Percentiles rank a stretch among this genome's conserved stretches.
Evolutionary conservation across 2,329 filamentous ascomycete genomes (phyloP).

Genomic region (Diaporthe caulivora): DNA sequence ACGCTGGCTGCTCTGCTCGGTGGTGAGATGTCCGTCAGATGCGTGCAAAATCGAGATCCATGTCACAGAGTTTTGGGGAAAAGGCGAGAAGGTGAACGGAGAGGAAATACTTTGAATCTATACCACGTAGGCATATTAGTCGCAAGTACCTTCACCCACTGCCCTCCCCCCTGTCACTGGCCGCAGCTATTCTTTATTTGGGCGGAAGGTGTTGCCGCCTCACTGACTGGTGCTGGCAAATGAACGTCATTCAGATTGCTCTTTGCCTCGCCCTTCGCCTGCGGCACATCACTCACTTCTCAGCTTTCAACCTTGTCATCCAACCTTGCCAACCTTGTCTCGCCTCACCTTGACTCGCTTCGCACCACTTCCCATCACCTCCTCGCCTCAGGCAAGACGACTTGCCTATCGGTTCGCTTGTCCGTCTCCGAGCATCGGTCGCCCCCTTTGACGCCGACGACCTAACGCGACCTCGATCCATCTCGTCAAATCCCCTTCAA

Average conservation of each 20-base stretch:
- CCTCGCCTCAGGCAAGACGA: neutral
- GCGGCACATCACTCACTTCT: neutral
- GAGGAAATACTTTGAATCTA: neutral
- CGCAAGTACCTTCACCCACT: neutral
- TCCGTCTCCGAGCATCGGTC: neutral
- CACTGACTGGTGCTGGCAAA: slow-evolving; percentile 28
- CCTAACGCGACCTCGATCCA: neutral
- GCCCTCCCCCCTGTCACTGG: neutral
- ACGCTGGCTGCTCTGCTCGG: neutral
- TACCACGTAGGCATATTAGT: neutral
- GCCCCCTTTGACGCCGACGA: neutral
- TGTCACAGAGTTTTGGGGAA: slow-evolving; percentile 12
- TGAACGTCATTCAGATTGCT: slow-evolving; percentile 30
- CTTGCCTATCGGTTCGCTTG: neutral
- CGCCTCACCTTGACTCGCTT: neutral
- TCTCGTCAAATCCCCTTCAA: slow-evolving; percentile 4
- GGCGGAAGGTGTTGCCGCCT: slow-evolving; percentile 28
- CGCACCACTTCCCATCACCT: too few relatives aligned
- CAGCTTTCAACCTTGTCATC: slow-evolving; percentile 25
- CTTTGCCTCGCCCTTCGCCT: slow-evolving; percentile 27
- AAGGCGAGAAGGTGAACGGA: neutral
- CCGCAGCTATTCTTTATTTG: slow-evolving; percentile 22
- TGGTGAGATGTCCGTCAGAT: neutral
- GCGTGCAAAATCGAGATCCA: slow-evolving; percentile 19
- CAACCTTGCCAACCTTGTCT: slow-evolving; percentile 6